These are phyloP conservation scores for Striga asiatica DNA, from an alignment of 257 asterid species.

Conservation along the genomic window DNA sequence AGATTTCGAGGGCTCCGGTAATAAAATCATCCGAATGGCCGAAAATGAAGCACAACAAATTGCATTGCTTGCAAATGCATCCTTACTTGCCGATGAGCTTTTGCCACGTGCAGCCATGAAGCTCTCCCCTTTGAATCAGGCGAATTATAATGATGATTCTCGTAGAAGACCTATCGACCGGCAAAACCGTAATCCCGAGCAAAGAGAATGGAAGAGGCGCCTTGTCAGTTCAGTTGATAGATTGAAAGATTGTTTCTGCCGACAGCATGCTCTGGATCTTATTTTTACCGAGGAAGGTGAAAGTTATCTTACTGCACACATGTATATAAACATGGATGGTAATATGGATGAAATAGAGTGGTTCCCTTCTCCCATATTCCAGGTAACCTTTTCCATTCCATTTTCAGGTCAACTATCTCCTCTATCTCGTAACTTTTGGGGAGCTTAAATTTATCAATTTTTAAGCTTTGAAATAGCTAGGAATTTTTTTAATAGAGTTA, in stretches of 20 bases:
- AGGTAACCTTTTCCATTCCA: conserved; percentile 56
- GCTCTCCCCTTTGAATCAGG: conserved; percentile 55
- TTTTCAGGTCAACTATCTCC: no score
- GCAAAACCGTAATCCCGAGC: conserved; percentile 94
- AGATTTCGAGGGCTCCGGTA: conserved; percentile 58
- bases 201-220: conserved; percentile 94
- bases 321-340: conserved; percentile 77
- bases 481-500: no score
- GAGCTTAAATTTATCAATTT: no score
- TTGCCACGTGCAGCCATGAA: conserved; percentile 97
- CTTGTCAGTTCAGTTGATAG: conserved; percentile 72
- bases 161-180: conserved; percentile 76
- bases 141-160: conserved; percentile 52
- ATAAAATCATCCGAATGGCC: conserved; percentile 87
- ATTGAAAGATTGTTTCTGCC: conserved; percentile 95
- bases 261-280: conserved; percentile 91
- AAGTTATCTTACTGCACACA: conserved; percentile 75
- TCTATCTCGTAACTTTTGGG: no score
- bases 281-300: conserved; percentile 97
- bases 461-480: no score
- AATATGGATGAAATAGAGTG: conserved; percentile 75
- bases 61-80: conserved; percentile 98
- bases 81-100: conserved; percentile 83
- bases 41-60: conserved; percentile 93
- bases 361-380: conserved; percentile 91